These are phyloP conservation scores for Aspergillus sp. DNA, from an alignment of 2,329 filamentous ascomycete species.

Conservation along the genomic window DNA sequence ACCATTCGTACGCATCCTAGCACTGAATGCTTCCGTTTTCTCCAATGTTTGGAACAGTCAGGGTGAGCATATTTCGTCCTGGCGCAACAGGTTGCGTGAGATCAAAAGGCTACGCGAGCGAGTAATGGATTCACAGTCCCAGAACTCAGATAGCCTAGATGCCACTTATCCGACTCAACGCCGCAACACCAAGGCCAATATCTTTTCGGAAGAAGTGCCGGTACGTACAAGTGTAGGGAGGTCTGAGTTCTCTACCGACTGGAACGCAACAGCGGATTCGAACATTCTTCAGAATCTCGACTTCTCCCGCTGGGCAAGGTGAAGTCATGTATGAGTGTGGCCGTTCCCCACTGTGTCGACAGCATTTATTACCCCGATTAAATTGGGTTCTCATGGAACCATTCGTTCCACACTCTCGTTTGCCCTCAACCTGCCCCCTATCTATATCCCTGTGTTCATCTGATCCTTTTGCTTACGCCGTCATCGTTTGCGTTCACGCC, in stretches of 20 bases:
- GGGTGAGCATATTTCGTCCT: slow-evolving; percentile 82
- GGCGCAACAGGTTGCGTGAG: slow-evolving; percentile 81
- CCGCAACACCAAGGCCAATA: slow-evolving; percentile 40
- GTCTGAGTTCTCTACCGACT: slow-evolving; percentile 37
- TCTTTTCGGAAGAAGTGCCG: slow-evolving; percentile 36
- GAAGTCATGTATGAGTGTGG: slow-evolving; percentile 2
- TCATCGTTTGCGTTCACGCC: neutral
- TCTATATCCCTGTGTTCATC: neutral
- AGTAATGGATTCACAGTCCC: slow-evolving; percentile 31
- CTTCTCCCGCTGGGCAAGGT: slow-evolving; percentile 45
- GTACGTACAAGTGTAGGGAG: slow-evolving; percentile 31
- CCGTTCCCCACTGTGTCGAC: neutral
- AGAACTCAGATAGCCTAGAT: slow-evolving; percentile 30
- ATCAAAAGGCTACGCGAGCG: slow-evolving; percentile 77
- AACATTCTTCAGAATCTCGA: slow-evolving; percentile 42
- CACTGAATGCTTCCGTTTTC: slow-evolving; percentile 92
- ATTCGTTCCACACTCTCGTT: neutral
- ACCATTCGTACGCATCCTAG: slow-evolving; percentile 80
- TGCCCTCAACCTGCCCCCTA: neutral
- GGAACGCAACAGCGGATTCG: slow-evolving; percentile 37
- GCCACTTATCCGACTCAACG: slow-evolving; percentile 33
- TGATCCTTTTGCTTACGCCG: neutral
- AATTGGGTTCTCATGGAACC: neutral
- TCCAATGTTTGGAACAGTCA: slow-evolving; percentile 78
- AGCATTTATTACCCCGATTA: neutral